Evolutionary conservation across 345 rosid genomes (phyloP).

Genomic region (Cardamine occulta): DNA sequence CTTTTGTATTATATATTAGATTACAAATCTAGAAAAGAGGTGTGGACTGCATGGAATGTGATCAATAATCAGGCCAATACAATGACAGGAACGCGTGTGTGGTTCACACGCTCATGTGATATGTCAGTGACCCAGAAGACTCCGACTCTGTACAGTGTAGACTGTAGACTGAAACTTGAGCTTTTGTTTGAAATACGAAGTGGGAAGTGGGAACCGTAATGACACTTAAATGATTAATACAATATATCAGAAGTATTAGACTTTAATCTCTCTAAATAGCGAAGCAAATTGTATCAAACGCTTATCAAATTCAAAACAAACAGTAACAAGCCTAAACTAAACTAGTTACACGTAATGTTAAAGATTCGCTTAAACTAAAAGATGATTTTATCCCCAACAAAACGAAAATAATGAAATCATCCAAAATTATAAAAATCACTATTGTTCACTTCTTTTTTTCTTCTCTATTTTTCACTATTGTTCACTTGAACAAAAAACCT

Average conservation of each 20-base stretch:
- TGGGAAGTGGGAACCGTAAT: not conserved
- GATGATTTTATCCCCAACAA: no score
- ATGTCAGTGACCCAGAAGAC: constrained; percentile 1
- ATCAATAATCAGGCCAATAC: constrained; percentile 17
- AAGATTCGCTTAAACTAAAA: no score
- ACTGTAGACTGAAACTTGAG: not conserved
- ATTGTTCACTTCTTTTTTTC: no score
- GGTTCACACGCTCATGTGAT: constrained; percentile 23
- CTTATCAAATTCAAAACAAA: not conserved
- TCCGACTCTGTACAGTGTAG: not conserved
- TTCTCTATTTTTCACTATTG: no score
- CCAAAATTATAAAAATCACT: no score
- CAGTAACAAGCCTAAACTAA: no score
- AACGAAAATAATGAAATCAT: no score
- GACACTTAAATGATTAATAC: no score
- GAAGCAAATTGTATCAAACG: not conserved
- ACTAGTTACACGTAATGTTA: no score
- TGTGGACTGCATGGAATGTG: constrained; percentile 1
- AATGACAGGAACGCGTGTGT: constrained; percentile 18
- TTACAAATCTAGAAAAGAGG: not conserved
- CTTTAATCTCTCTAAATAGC: no score
- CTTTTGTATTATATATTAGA: not conserved
- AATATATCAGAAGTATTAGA: not conserved
- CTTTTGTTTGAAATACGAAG: not conserved
- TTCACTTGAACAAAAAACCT: no score